phyloP scores from a whole-genome alignment of 192 early-diverging fungal genomes.

The Dissophora ornata region DNA sequence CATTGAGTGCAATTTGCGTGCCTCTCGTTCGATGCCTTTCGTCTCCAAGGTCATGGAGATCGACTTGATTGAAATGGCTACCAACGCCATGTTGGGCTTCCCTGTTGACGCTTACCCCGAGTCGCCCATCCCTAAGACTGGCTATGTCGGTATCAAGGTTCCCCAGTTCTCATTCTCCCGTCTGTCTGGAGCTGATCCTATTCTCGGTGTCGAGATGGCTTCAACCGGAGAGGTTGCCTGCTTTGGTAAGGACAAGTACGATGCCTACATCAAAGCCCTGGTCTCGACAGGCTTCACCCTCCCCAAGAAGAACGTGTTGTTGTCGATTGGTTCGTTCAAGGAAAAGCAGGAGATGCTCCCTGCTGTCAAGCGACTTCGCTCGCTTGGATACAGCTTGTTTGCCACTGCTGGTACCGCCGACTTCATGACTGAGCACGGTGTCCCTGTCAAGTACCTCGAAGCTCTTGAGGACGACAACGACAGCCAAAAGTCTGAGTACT shows the following conservation, averaged over 20 bases:
- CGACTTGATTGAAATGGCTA: conserved; percentile 97
- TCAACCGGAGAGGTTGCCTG: conserved; percentile 99
- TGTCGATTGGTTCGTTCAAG: conserved; percentile 98
- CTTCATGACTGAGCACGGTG: conserved; percentile 94
- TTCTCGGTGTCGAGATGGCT: conserved; percentile 99
- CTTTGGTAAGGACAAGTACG: conserved; percentile 97
- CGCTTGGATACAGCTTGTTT: conserved; percentile 92
- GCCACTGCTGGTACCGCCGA: conserved; percentile 97
- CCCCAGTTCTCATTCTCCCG: conserved; percentile 98
- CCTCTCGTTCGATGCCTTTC: conserved; percentile 97
- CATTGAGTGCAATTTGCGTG: conserved; percentile 99
- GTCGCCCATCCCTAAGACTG: conserved; percentile 71
- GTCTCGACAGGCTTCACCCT: conserved; percentile 92
- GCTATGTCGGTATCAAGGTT: conserved; percentile 96
- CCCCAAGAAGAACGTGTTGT: conserved; percentile 95
- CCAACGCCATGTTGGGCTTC: conserved; percentile 89
- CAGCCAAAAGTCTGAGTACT: conserved; percentile 85
- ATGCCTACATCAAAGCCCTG: conserved; percentile 96
- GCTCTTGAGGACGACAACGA: conserved; percentile 69
- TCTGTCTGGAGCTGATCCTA: conserved; percentile 94
- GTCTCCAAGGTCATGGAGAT: conserved; percentile 96
- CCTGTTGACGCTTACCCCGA: conserved; percentile 85
- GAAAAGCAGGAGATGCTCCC: conserved; percentile 97
- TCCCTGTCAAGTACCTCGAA: conserved; percentile 93
- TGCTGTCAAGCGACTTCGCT: conserved; percentile 83